phyloP scores from a whole-genome alignment of 2,329 filamentous ascomycete genomes.

The Hypoxylon sp. region DNA sequence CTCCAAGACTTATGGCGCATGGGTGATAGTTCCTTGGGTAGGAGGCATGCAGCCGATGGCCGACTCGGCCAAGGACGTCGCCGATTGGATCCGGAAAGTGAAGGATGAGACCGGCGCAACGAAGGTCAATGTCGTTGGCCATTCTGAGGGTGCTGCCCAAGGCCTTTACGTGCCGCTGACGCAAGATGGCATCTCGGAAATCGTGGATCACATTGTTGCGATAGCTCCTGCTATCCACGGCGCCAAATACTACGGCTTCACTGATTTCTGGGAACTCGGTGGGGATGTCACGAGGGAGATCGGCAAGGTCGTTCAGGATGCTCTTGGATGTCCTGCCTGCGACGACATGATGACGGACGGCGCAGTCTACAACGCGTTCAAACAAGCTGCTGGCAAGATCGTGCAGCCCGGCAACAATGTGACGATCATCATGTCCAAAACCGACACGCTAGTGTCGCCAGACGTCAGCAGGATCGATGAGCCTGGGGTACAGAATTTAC shows the following conservation, averaged over 20 bases:
- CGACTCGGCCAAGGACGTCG: conserved; percentile 57
- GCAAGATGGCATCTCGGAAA: conserved; percentile 45
- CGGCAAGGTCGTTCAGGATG: conserved; percentile 37
- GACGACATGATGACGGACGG: conserved; percentile 49
- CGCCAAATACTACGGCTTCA: conserved; percentile 49
- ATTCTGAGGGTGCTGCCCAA: conserved; percentile 60
- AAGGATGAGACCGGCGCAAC: conserved; percentile 52
- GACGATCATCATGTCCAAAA: conserved; percentile 47
- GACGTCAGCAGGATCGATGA: conserved; percentile 47
- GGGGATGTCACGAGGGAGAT: conserved; percentile 44
- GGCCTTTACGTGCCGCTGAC: conserved; percentile 52
- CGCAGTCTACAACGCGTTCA: conserved; percentile 41
- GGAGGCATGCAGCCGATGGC: conserved; percentile 56
- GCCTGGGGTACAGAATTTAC: conserved; percentile 43
- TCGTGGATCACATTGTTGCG: conserved; percentile 48
- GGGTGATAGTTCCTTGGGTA: conserved; percentile 54
- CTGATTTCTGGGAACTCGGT: conserved; percentile 49
- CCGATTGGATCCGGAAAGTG: conserved; percentile 56
- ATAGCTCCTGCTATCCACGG: conserved; percentile 49
- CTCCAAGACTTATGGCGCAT: conserved; percentile 58
- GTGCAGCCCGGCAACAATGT: conserved; percentile 48
- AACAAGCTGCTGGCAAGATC: conserved; percentile 36
- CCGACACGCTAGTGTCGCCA: conserved; percentile 45
- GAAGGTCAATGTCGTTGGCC: conserved; percentile 59
- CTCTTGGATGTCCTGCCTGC: conserved; percentile 47